Percentiles rank a stretch among this genome's conserved stretches.
Conservation (phyloP, 257 asterid species). For the Plectranthus barbatus region DNA sequence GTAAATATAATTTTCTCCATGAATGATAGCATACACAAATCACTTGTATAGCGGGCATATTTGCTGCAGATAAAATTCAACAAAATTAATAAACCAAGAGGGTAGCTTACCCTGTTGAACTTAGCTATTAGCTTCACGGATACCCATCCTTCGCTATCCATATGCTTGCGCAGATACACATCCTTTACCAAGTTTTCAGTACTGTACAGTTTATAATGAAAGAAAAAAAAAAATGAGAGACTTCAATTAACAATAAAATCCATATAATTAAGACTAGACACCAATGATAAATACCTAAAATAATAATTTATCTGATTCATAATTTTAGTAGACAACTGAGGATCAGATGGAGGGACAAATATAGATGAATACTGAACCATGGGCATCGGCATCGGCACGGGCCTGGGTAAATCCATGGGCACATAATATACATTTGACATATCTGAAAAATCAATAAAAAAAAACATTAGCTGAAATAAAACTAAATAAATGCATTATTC, state of each 20-base stretch:
- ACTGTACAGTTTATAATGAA: constrained; percentile 29
- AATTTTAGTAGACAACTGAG: constrained; percentile 45
- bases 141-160: constrained; percentile 76
- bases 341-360: constrained; percentile 29
- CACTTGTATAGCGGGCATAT: no score
- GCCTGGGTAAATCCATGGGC: constrained; percentile 34
- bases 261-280: background rate
- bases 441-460: constrained; percentile 32
- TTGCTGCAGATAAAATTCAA: background rate
- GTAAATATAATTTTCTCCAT: no score
- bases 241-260: background rate
- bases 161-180: constrained; percentile 43
- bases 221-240: background rate
- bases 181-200: constrained; percentile 60
- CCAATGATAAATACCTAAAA: constrained; percentile 42
- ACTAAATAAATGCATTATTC: background rate
- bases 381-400: constrained; percentile 31
- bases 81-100: background rate
- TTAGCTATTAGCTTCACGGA: constrained; percentile 53
- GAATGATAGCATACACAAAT: no score
- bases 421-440: constrained; percentile 30
- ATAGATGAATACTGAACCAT: constrained; percentile 32
- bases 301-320: constrained; percentile 60
- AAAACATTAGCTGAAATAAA: constrained; percentile 10
- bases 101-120: constrained; percentile 45